Conservation (phyloP, 257 asterid species). For the Linaria vulgaris region DNA sequence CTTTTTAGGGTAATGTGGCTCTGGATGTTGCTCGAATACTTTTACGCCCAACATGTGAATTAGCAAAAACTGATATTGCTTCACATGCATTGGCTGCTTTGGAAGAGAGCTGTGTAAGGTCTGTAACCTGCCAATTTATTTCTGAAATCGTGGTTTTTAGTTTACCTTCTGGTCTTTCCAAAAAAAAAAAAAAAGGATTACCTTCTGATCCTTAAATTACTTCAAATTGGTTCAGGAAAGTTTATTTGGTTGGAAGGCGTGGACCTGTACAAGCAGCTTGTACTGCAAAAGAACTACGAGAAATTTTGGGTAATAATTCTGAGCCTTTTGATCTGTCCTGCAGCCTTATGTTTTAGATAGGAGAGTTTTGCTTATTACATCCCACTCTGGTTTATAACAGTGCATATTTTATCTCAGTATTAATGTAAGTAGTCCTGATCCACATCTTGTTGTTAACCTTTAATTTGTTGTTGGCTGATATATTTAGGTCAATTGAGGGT, state of each 20-base stretch:
- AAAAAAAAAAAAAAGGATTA: no score
- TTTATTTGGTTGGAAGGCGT: conserved; percentile 93
- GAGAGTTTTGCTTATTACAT: not conserved
- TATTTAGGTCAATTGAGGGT: no score
- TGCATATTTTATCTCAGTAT: not conserved
- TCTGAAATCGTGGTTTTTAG: not conserved
- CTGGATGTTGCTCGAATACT: conserved; percentile 95
- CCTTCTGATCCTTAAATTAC: conserved; percentile 18
- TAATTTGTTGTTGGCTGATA: no score
- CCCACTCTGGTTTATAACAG: not conserved
- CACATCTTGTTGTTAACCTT: not conserved
- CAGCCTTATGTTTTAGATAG: not conserved
- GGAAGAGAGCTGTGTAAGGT: conserved; percentile 79
- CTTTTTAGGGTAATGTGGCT: conserved; percentile 85
- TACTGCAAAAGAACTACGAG: conserved; percentile 93
- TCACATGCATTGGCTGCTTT: conserved; percentile 77
- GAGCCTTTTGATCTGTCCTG: conserved; percentile 3
- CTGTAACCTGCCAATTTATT: conserved; percentile 17
- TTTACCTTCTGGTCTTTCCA: no score
- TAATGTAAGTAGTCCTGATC: not conserved
- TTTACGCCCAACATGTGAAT: conserved; percentile 70
- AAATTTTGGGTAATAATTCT: conserved; percentile 61
- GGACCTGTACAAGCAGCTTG: conserved; percentile 98
- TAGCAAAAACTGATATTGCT: conserved; percentile 82
- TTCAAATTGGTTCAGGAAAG: conserved; percentile 57